phyloP scores from a whole-genome alignment of 2,329 filamentous ascomycete species.

The Exophiala aquamarina region DNA sequence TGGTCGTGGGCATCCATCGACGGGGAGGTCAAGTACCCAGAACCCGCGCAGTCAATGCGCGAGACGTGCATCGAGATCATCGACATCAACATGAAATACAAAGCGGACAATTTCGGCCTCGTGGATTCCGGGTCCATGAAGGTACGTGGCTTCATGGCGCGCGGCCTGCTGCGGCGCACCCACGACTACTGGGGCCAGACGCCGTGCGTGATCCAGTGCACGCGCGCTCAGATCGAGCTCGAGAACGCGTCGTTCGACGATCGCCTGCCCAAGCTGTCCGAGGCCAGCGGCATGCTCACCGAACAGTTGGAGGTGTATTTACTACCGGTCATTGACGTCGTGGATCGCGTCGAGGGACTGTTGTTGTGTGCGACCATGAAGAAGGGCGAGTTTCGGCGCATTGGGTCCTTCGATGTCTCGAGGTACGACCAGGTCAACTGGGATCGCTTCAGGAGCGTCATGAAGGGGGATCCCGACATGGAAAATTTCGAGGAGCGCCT shows the following conservation, averaged over 20 bases:
- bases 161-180: constrained; percentile 24
- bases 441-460: constrained; percentile 28
- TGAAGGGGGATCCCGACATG: constrained; percentile 29
- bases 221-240: constrained; percentile 23
- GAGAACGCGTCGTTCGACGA: constrained; percentile 28
- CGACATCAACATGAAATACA: constrained; percentile 21
- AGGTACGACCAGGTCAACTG: constrained; percentile 26
- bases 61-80: constrained; percentile 30
- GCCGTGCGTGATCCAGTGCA: constrained; percentile 25
- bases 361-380: constrained; percentile 29
- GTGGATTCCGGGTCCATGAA: constrained; percentile 21
- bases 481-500: constrained; percentile 26
- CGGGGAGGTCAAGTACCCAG: constrained; percentile 26
- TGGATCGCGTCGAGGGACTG: constrained; percentile 28
- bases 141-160: constrained; percentile 28
- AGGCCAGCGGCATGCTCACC: constrained; percentile 22
- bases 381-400: constrained; percentile 27
- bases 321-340: constrained; percentile 26
- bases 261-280: constrained; percentile 25
- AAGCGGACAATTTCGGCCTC: constrained; percentile 25
- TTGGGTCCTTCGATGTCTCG: constrained; percentile 26
- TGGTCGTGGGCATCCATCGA: constrained; percentile 30
- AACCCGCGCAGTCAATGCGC: constrained; percentile 18
- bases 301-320: constrained; percentile 29
- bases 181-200: constrained; percentile 28